phyloP scores from a whole-genome alignment of 2,329 filamentous ascomycete genomes.

The Alternaria sp. region DNA sequence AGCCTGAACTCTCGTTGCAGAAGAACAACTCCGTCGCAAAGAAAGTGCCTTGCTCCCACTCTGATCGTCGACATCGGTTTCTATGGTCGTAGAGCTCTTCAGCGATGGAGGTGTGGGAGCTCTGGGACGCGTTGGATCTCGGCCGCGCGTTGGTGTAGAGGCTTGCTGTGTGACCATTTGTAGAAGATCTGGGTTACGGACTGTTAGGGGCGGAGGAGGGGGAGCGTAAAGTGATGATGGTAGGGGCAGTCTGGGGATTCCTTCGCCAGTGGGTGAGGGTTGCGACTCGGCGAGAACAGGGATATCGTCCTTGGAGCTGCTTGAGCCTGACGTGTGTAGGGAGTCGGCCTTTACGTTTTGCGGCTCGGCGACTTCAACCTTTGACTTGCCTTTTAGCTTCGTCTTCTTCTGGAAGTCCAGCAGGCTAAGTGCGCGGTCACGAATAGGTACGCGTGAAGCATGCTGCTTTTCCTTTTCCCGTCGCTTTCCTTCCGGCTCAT shows the following conservation, averaged over 20 bases:
- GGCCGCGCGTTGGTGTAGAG: neutral
- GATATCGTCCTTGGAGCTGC: rapidly evolving
- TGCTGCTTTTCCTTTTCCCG: neutral
- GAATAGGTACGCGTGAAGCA: neutral
- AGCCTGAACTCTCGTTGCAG: neutral
- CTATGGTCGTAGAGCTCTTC: neutral
- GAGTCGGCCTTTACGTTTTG: neutral
- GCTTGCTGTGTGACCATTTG: neutral
- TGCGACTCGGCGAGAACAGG: too few relatives aligned
- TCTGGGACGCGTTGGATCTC: neutral
- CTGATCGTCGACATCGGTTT: neutral
- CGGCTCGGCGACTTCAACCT: neutral
- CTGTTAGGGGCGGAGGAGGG: neutral
- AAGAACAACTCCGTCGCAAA: neutral
- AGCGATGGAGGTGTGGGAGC: neutral
- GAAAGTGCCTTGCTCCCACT: neutral
- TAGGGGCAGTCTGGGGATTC: too few relatives aligned
- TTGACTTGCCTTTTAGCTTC: neutral
- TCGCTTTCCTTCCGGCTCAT: neutral
- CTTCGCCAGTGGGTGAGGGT: neutral
- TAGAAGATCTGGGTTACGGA: neutral
- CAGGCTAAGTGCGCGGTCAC: neutral
- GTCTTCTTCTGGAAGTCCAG: neutral
- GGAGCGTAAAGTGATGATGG: too few relatives aligned
- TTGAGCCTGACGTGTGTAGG: too few relatives aligned